Evolutionary conservation across 805 yeast species (phyloP).

Genomic region (Cyberlindnera sargentensis): DNA sequence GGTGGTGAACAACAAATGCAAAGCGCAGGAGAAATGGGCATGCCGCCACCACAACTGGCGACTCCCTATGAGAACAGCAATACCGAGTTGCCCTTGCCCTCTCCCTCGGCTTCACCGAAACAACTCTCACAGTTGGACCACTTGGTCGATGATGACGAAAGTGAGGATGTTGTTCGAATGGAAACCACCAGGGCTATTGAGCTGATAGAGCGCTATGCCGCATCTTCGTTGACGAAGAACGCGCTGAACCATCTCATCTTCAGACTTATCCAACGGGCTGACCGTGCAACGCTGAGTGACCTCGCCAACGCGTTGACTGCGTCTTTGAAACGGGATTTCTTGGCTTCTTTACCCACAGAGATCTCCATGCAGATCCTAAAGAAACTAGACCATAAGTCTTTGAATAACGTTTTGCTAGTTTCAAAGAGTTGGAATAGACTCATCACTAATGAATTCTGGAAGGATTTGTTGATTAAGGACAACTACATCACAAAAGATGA

Average conservation of each 20-base stretch:
- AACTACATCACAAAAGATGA: slow-evolving; percentile 43
- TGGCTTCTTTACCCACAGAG: slow-evolving; percentile 69
- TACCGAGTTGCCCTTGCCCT: slow-evolving; percentile 52
- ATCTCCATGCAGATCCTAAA: slow-evolving; percentile 57
- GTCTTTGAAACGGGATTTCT: slow-evolving; percentile 65
- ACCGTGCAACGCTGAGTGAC: slow-evolving; percentile 55
- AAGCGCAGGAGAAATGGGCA: background rate
- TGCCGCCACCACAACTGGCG: background rate
- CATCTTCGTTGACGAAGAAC: slow-evolving; percentile 30
- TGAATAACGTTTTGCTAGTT: slow-evolving; percentile 56
- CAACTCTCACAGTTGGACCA: slow-evolving; percentile 25
- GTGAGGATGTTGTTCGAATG: slow-evolving; percentile 4
- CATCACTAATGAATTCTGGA: slow-evolving; percentile 68
- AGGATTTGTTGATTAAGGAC: slow-evolving; percentile 53
- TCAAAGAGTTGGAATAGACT: slow-evolving; percentile 63
- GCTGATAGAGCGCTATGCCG: slow-evolving; percentile 11
- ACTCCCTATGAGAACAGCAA: slow-evolving; percentile 2
- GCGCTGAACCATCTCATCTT: slow-evolving; percentile 45
- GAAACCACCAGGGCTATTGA: slow-evolving; percentile 5
- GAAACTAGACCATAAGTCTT: slow-evolving; percentile 54
- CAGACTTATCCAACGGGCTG: slow-evolving; percentile 49
- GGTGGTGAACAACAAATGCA: background rate
- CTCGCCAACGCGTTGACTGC: slow-evolving; percentile 44
- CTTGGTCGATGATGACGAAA: slow-evolving; percentile 8
- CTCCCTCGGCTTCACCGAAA: slow-evolving; percentile 59